Base-by-base conservation (phyloP, 345 rosid genomes). In the Psidium friedrichsthalianum region DNA sequence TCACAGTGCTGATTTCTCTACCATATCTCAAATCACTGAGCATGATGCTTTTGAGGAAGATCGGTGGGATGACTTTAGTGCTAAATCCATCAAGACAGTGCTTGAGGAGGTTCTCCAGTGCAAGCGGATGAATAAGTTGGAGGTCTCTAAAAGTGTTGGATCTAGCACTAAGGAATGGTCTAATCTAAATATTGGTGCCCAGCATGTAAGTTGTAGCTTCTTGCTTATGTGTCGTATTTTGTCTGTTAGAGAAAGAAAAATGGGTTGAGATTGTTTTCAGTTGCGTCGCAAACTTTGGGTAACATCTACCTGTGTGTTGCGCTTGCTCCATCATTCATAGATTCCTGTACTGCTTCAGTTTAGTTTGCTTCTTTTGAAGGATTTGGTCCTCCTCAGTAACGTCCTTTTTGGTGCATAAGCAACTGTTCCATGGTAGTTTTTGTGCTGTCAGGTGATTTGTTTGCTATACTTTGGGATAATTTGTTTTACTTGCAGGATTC, bases 31-130 rank as follows among this genome's bases (percentile, higher is more conserved):
- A 86, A 80, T 87, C 85, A 86, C 86, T 86, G 91, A 88, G 86
- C 90, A 74, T 83, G 82, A 74, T 20, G 87, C 84, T 88, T 89
- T 83, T 86, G 91, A 89, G 86, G 94, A 88, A 87, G 92, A 92
- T 69, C 87, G 58, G 61, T 97, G 99, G 99, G 99, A 96, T 92
- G 96, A 95, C 93, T 96, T 96, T 89, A 87, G 83, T 88, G 94
- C 94, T 64, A 84, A 86, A 82, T 87, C 82, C 89, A 87, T 94
- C 90, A 90, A 90, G 86, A 89, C 88, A 85, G 93, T 94, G 80
- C 89, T 95, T 82, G 94, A 92, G 88, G 94, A 91, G 89, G 92
- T 93, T 84, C 93, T 96, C 86, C 91, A 86, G 86, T 91, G 89
- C 88, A 97, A 97, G 93, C 91, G 88, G 88, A 88, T 95, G 92